Percentiles rank a stretch among this genome's conserved stretches.
These are phyloP conservation scores for Ophiostoma pallidulum DNA, from an alignment of 2,329 filamentous ascomycete genomes.

Conservation along the genomic window DNA sequence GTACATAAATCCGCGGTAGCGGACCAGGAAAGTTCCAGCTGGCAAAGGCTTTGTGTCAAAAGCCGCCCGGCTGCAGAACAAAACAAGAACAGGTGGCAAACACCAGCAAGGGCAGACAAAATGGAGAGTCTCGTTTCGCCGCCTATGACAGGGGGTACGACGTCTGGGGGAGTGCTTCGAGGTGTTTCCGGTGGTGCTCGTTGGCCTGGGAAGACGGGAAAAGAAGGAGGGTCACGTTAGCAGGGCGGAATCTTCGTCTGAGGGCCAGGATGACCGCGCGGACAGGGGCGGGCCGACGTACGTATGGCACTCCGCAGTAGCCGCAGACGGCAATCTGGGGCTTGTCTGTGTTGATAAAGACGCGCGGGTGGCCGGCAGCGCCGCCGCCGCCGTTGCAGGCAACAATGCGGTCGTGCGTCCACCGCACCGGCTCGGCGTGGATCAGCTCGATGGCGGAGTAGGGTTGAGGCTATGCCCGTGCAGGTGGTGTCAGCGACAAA, in stretches of 20 bases:
- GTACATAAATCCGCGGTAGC: not conserved
- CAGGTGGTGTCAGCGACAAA: slow-evolving; percentile 8
- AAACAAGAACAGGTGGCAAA: not conserved
- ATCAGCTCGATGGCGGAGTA: slow-evolving; percentile 89
- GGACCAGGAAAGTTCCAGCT: not conserved
- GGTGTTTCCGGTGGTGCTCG: slow-evolving; percentile 74
- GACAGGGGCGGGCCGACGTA: no score
- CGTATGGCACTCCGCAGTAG: slow-evolving; percentile 90
- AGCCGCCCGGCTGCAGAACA: not conserved
- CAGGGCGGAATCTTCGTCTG: no score
- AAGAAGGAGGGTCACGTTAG: no score
- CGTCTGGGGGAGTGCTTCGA: slow-evolving; percentile 71
- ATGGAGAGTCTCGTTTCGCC: not conserved
- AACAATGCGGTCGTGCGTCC: slow-evolving; percentile 74
- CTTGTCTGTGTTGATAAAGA: slow-evolving; percentile 98
- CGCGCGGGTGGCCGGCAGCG: slow-evolving; percentile 76
- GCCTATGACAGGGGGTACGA: slow-evolving; percentile 61
- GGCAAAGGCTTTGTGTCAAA: not conserved
- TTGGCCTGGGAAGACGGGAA: slow-evolving; percentile 58
- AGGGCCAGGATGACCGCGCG: no score
- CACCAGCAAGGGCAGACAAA: not conserved
- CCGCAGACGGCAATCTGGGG: slow-evolving; percentile 78
- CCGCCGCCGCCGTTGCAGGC: slow-evolving; percentile 90
- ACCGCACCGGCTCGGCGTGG: slow-evolving; percentile 88
- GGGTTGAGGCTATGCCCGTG: slow-evolving; percentile 77